phyloP scores from a whole-genome alignment of 2,329 filamentous ascomycete genomes.

The Aspergillus aculeatus region DNA sequence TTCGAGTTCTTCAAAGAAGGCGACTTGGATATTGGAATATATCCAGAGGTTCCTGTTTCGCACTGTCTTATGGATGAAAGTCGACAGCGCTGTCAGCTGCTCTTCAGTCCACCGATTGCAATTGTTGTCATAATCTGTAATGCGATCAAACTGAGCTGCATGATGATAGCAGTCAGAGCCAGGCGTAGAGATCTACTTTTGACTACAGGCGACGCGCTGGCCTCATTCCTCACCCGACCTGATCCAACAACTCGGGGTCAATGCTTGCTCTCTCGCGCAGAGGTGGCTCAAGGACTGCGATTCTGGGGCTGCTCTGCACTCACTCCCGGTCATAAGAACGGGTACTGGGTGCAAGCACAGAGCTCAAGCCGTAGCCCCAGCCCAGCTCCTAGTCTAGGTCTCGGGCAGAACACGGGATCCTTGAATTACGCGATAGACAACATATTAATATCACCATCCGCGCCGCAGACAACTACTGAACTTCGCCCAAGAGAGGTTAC shows the following conservation, averaged over 20 bases:
- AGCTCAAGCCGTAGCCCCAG: no score
- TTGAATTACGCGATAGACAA: no score
- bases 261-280: slow-evolving; percentile 10
- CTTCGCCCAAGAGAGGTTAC: no score
- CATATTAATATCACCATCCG: no score
- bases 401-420: no score
- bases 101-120: slow-evolving; percentile 11
- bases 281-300: background rate
- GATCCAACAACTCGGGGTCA: slow-evolving; percentile 13
- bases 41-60: no score
- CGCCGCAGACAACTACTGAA: no score
- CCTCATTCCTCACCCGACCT: slow-evolving; percentile 23
- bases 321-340: background rate
- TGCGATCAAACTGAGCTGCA: slow-evolving; percentile 16
- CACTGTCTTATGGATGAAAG: no score
- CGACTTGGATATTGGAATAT: no score
- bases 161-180: slow-evolving; percentile 11
- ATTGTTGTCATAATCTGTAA: slow-evolving; percentile 11
- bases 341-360: no score
- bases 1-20: background rate
- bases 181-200: slow-evolving; percentile 10
- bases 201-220: slow-evolving; percentile 29
- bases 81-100: background rate
- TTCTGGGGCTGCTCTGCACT: background rate
- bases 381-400: no score